Percentiles rank a stretch among this genome's conserved stretches.
These are phyloP conservation scores for Fusarium odoratissimum DNA, from an alignment of 2,329 filamentous ascomycete genomes.

Conservation along the genomic window DNA sequence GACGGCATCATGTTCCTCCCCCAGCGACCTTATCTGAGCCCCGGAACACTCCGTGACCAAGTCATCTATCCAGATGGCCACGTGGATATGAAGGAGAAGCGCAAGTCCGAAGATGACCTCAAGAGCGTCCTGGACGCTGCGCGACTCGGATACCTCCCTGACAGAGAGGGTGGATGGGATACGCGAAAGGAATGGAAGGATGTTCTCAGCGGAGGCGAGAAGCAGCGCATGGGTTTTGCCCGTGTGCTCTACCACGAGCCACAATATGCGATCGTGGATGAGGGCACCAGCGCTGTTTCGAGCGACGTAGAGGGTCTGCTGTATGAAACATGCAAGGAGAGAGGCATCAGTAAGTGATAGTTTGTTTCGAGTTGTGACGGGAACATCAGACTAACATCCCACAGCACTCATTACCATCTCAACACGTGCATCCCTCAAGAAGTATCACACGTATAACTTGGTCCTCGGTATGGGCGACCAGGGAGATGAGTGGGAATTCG, in stretches of 20 bases:
- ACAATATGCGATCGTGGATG: constrained; percentile 92
- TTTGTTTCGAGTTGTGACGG: not conserved
- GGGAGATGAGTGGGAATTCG: constrained; percentile 91
- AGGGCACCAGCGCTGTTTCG: constrained; percentile 93
- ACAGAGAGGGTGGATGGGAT: constrained; percentile 96
- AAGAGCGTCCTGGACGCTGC: constrained; percentile 84
- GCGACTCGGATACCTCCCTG: constrained; percentile 86
- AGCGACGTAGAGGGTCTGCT: constrained; percentile 93
- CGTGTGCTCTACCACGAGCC: constrained; percentile 94
- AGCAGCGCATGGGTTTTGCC: constrained; percentile 94
- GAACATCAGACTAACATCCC: constrained; percentile 33
- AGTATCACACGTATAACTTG: constrained; percentile 94
- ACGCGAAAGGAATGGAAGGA: constrained; percentile 99
- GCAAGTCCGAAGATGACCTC: constrained; percentile 82
- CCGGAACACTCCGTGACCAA: constrained; percentile 93
- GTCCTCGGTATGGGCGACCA: constrained; percentile 83
- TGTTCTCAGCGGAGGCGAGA: constrained; percentile 95
- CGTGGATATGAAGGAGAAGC: constrained; percentile 88
- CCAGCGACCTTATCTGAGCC: constrained; percentile 90
- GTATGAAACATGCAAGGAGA: constrained; percentile 93
- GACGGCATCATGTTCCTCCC: constrained; percentile 99
- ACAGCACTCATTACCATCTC: constrained; percentile 92
- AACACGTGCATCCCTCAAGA: constrained; percentile 92
- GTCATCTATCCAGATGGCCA: constrained; percentile 98
- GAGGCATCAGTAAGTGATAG: constrained; percentile 82